These are phyloP conservation scores for Phlyctochytrium planicorne DNA, from an alignment of 192 early-diverging fungal genomes.

Conservation along the genomic window DNA sequence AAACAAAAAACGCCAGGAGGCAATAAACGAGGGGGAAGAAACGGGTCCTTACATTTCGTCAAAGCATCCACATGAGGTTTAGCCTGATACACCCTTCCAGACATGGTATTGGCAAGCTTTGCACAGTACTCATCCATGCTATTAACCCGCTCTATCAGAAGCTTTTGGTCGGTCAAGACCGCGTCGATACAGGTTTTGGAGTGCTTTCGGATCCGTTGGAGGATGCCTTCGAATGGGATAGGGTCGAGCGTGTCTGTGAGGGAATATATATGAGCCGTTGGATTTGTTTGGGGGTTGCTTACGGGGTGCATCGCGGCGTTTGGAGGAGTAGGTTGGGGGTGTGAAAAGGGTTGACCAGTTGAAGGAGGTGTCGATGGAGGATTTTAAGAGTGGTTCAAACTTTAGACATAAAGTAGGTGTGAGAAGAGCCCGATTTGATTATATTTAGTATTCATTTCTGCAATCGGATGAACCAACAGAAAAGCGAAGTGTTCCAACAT, in stretches of 20 bases:
- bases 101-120: slow-evolving; percentile 35
- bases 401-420: background rate
- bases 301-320: background rate
- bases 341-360: slow-evolving; percentile 30
- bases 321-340: background rate
- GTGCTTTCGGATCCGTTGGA: slow-evolving; percentile 16
- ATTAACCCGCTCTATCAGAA: slow-evolving; percentile 17
- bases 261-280: background rate
- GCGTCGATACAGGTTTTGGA: slow-evolving; percentile 17
- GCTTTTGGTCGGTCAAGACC: slow-evolving; percentile 27
- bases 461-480: too few species aligned
- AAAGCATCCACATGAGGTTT: slow-evolving; percentile 25
- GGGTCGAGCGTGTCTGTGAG: slow-evolving; percentile 27
- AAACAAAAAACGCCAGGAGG: background rate
- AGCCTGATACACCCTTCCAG: slow-evolving; percentile 26
- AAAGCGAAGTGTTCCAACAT: too few species aligned
- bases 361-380: slow-evolving; percentile 22
- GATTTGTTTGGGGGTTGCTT: background rate
- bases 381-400: slow-evolving; percentile 29
- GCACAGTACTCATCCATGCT: slow-evolving; percentile 40
- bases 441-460: too few species aligned
- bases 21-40: background rate
- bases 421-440: too few species aligned
- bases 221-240: slow-evolving; percentile 7
- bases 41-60: slow-evolving; percentile 10